Conservation (phyloP, 2,329 filamentous ascomycete genomes). For the Aureobasidium sp. region DNA sequence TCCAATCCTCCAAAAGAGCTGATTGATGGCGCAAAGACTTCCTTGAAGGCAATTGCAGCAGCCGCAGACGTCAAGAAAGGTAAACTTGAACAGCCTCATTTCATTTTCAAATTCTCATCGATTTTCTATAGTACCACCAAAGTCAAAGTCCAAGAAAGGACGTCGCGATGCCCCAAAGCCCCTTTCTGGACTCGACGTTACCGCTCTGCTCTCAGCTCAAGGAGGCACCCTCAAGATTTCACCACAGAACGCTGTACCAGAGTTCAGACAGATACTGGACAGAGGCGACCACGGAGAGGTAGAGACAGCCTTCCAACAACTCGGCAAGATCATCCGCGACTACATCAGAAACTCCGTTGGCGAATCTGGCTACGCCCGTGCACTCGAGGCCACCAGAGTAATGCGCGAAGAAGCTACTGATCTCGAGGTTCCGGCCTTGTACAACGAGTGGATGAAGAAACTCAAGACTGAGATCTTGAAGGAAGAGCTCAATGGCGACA, state of each 20-base stretch:
- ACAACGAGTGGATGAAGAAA: slow-evolving; percentile 63
- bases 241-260: slow-evolving; percentile 72
- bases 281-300: slow-evolving; percentile 7
- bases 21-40: slow-evolving; percentile 48
- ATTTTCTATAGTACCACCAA: slow-evolving; percentile 59
- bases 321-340: slow-evolving; percentile 62
- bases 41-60: slow-evolving; percentile 57
- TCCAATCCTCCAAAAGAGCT: slow-evolving; percentile 64
- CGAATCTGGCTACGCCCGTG: slow-evolving; percentile 65
- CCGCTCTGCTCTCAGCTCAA: slow-evolving; percentile 60
- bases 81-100: neutral
- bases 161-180: slow-evolving; percentile 62
- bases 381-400: slow-evolving; percentile 66
- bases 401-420: slow-evolving; percentile 71
- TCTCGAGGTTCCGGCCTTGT: slow-evolving; percentile 67
- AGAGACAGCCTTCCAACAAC: slow-evolving; percentile 56
- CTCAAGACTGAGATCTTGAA: slow-evolving; percentile 66
- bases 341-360: slow-evolving; percentile 69
- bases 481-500: slow-evolving; percentile 66
- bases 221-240: slow-evolving; percentile 45
- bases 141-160: slow-evolving; percentile 61
- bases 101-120: neutral
- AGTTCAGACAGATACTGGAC: slow-evolving; percentile 74
- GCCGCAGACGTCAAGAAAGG: slow-evolving; percentile 66
- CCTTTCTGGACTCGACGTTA: slow-evolving; percentile 81